phyloP scores from a whole-genome alignment of 345 rosid genomes.

The Laguncularia racemosa region DNA sequence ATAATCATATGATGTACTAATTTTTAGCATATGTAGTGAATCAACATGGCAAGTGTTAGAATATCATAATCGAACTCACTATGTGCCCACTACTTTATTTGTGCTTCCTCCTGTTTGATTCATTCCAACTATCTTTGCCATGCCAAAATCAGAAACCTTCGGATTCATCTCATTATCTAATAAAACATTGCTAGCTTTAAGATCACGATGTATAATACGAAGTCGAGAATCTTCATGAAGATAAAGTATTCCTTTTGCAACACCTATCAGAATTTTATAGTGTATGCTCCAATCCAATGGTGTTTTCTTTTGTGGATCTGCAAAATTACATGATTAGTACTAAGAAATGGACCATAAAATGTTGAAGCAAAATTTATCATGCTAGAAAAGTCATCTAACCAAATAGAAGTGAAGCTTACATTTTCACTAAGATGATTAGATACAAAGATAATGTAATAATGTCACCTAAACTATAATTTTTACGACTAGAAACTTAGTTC shows the following conservation, averaged over 20 bases:
- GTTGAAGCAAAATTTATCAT: too few species aligned
- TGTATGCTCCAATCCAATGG: slow-evolving; percentile 35
- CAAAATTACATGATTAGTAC: background rate
- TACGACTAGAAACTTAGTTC: too few species aligned
- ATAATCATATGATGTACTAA: too few species aligned
- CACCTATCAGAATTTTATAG: slow-evolving; percentile 41
- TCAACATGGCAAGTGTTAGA: too few species aligned
- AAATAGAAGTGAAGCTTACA: too few species aligned
- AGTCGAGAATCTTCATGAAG: slow-evolving; percentile 48
- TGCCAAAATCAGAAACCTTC: slow-evolving; percentile 27
- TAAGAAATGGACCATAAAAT: too few species aligned
- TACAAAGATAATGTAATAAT: too few species aligned
- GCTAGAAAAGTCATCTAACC: too few species aligned
- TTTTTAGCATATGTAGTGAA: too few species aligned
- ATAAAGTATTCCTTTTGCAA: slow-evolving; percentile 50
- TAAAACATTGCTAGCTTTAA: slow-evolving; percentile 40
- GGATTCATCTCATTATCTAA: slow-evolving; percentile 22
- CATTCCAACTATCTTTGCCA: slow-evolving; percentile 19
- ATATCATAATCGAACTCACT: slow-evolving; percentile 8
- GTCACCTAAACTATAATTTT: too few species aligned
- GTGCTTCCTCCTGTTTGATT: slow-evolving; percentile 18
- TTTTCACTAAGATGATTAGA: too few species aligned
- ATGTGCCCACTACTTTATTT: slow-evolving; percentile 19
- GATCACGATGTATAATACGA: slow-evolving; percentile 47
- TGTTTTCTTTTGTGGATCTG: slow-evolving; percentile 23